Conservation (phyloP, 2,329 filamentous ascomycete genomes). For the Aureobasidium sp. region DNA sequence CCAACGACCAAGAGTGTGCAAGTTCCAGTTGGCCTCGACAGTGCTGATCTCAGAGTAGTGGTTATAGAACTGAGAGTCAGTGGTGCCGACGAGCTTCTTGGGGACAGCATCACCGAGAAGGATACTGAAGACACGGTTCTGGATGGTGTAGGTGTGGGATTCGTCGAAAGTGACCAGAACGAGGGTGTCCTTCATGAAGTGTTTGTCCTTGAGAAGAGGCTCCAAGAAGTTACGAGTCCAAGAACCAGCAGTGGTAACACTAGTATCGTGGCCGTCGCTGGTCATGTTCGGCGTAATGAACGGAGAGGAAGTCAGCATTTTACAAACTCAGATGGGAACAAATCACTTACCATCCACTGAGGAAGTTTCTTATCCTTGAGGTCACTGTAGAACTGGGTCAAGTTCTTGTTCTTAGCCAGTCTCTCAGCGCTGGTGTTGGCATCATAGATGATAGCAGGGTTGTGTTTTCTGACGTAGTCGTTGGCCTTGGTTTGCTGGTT, state of each 20-base stretch:
- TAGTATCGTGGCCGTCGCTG: conserved; percentile 62
- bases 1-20: conserved; percentile 38
- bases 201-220: conserved; percentile 57
- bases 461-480: conserved; percentile 79
- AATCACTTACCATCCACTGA: conserved; percentile 51
- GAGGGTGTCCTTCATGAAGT: conserved; percentile 68
- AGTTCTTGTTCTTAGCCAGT: conserved; percentile 63
- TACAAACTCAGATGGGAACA: no score
- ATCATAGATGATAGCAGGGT: conserved; percentile 56
- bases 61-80: conserved; percentile 52
- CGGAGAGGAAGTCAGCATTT: no score
- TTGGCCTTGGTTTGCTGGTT: conserved; percentile 59
- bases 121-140: conserved; percentile 62
- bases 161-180: conserved; percentile 74
- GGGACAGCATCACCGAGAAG: conserved; percentile 69
- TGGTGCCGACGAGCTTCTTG: conserved; percentile 53
- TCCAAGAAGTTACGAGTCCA: conserved; percentile 62
- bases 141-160: conserved; percentile 56
- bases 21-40: conserved; percentile 38
- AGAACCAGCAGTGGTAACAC: conserved; percentile 56
- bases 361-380: conserved; percentile 54
- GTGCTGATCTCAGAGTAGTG: conserved; percentile 39
- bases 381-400: conserved; percentile 60
- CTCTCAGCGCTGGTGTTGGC: conserved; percentile 51
- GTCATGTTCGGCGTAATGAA: conserved; percentile 48